Evolutionary conservation across 192 early-diverging fungal genomes (phyloP).

Genomic region (Cladochytrium replicatum): DNA sequence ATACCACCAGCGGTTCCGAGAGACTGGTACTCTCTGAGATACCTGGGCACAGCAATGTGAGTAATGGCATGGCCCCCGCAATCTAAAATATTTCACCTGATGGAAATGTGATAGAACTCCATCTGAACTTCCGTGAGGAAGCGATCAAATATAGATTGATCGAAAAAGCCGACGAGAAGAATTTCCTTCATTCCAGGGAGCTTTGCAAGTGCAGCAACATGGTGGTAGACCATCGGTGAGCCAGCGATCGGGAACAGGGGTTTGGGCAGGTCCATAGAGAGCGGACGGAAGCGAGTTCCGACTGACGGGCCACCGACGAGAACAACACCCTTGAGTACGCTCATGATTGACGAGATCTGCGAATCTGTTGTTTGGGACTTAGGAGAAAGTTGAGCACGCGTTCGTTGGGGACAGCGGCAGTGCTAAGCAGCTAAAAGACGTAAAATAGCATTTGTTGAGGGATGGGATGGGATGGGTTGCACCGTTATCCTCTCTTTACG

Average conservation of each 20-base stretch:
- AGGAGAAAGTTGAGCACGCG: no score
- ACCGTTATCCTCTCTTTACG: no score
- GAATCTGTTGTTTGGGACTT: no score
- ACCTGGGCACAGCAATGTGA: constrained; percentile 53
- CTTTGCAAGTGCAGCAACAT: constrained; percentile 83
- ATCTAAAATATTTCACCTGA: constrained; percentile 56
- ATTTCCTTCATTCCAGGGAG: constrained; percentile 86
- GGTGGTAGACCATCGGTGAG: constrained; percentile 92
- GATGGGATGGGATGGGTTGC: no score
- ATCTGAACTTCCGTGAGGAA: constrained; percentile 79
- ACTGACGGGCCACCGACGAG: constrained; percentile 96
- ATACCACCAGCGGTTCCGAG: constrained; percentile 94
- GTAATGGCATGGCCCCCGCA: not conserved
- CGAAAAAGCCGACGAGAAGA: constrained; percentile 93
- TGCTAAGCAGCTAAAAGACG: no score
- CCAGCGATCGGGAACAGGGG: constrained; percentile 98
- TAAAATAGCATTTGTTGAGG: no score
- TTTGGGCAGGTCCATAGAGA: constrained; percentile 92
- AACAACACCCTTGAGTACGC: constrained; percentile 84
- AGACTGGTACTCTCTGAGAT: constrained; percentile 94
- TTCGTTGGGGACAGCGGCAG: no score
- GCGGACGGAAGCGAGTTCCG: constrained; percentile 93
- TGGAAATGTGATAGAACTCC: constrained; percentile 76
- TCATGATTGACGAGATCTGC: no score
- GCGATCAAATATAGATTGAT: constrained; percentile 80